phyloP scores from a whole-genome alignment of 257 asterid species.

The Solanum infundibuliforme region DNA sequence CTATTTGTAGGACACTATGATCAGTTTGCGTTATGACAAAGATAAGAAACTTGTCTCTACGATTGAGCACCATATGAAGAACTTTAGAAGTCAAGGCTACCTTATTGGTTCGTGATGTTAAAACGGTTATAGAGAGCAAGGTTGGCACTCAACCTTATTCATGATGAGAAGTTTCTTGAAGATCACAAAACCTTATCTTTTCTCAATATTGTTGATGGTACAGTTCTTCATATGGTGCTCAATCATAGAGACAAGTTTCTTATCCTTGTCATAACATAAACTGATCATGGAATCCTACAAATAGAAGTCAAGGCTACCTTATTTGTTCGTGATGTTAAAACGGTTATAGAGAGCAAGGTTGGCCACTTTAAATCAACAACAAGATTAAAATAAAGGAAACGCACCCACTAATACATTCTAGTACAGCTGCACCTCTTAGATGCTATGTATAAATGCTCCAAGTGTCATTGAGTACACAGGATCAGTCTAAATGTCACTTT shows the following conservation, averaged over 20 bases:
- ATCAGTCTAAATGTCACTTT: background rate
- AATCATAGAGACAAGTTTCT: background rate
- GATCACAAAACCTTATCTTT: background rate
- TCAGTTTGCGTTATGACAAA: background rate
- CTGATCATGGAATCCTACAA: background rate
- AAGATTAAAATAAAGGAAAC: background rate
- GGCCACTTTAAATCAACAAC: background rate
- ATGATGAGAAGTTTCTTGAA: background rate
- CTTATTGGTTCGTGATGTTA: background rate
- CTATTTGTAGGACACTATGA: background rate
- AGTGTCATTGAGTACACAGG: background rate
- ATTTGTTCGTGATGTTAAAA: background rate
- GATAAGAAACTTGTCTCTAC: background rate
- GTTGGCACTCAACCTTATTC: background rate
- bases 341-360: background rate
- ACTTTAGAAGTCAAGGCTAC: background rate
- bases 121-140: background rate
- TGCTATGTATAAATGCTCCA: background rate
- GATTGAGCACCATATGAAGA: background rate
- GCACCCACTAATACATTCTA: background rate
- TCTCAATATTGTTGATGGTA: background rate
- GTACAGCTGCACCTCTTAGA: background rate
- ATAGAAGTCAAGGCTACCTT: background rate
- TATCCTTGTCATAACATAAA: background rate
- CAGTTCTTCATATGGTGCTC: background rate